Percentiles rank a stretch among this genome's conserved stretches.
Evolutionary conservation across 176 grass and related monocot genomes (phyloP).

Genomic region (Bromus sterilis): DNA sequence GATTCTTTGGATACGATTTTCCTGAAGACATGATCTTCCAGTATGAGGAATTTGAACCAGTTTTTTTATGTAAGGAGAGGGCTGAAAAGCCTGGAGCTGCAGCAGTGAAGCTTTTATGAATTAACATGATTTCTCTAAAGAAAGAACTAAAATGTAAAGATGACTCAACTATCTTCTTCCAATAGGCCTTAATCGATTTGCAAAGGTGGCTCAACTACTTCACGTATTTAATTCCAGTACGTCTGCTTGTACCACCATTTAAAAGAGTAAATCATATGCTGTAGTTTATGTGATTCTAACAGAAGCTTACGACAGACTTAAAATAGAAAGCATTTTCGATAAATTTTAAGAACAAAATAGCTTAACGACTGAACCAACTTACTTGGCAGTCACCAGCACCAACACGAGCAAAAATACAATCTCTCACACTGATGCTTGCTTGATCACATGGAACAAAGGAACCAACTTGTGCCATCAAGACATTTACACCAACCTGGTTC

Average conservation of each 20-base stretch:
- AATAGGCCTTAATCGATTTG: neutral
- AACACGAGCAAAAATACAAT: slow-evolving; percentile 99
- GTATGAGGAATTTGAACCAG: neutral
- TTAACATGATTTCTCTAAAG: neutral
- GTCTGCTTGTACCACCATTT: neutral
- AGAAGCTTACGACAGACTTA: slow-evolving; percentile 1
- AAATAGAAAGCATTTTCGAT: slow-evolving; percentile 7
- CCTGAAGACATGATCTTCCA: neutral
- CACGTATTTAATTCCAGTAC: neutral
- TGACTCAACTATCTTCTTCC: neutral
- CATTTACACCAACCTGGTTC: slow-evolving; percentile 82
- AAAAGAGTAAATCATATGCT: neutral
- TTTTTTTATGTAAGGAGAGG: neutral
- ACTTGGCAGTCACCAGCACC: slow-evolving; percentile 99
- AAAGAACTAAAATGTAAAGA: neutral
- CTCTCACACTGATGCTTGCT: slow-evolving; percentile 82
- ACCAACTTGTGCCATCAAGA: slow-evolving; percentile 96
- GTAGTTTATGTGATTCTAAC: neutral
- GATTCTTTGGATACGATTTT: neutral
- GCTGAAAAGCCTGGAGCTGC: neutral
- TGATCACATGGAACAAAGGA: slow-evolving; percentile 87
- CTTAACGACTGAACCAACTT: slow-evolving; percentile 20
- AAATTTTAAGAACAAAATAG: slow-evolving; percentile 4
- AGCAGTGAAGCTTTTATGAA: neutral
- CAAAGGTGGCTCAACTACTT: neutral